Evolutionary conservation across 1,139 yeast species (phyloP), one percentile per base, ranked within the genome.

Genomic region (Hansenula anomala): DNA sequence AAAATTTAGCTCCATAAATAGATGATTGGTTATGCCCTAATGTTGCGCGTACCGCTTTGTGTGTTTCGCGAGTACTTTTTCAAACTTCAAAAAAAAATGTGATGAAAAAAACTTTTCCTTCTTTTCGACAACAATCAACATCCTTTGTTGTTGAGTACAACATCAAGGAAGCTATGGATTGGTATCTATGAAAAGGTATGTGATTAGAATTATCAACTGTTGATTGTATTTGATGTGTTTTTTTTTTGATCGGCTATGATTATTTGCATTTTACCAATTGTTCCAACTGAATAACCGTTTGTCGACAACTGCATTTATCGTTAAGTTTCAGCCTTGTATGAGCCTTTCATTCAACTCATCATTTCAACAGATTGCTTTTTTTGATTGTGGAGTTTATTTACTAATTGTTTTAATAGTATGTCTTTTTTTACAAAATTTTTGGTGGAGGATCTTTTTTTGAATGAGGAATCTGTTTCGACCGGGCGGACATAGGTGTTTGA

Each of bases 301-400:
- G 86, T 78, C 73, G 86, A 80, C 86, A 79, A 76, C 65, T 60
- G 81, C 82, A 74, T 66, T 61, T 58, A 55, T 79, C 85, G 85
- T 79, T 80, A 80, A 80, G 87, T 80, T 80, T 80, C 86, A 80
- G 86, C 86, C 86, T 79, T 79, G 86, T 79, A 79, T 80, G 87
- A 80, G 86, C 81, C 60, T 41, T 34, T 28, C 4, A 11, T 5
- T 6, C n/a, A n/a, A n/a, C n/a, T n/a, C n/a, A n/a, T n/a, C n/a
- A n/a, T n/a, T n/a, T n/a, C n/a, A n/a, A n/a, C n/a, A n/a, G n/a
- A n/a, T n/a, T n/a, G n/a, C n/a, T n/a, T n/a, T 11, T 11, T 17
- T 7, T 4, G 4, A 12, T 14, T 26, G 4, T 15, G 3, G n/a
- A 14, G n/a, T 14, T 20, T 20, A 20, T 20, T 20, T 20, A 20